phyloP scores from a whole-genome alignment of 2,329 filamentous ascomycete genomes.

The Pseudopyrenochaeta lycopersici region DNA sequence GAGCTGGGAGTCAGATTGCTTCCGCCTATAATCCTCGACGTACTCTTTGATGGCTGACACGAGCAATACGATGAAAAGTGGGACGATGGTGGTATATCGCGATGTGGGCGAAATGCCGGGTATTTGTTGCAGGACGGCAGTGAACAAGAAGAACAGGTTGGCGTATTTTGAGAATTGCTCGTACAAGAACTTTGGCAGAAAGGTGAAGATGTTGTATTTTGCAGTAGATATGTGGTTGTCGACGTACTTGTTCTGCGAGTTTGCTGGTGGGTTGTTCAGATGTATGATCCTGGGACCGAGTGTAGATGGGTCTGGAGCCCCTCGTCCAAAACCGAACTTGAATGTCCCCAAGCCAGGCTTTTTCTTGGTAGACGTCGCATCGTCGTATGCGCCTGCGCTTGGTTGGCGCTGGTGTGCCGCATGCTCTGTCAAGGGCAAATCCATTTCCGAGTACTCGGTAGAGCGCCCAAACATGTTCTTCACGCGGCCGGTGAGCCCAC shows the following conservation, averaged over 20 bases:
- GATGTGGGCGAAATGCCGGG: constrained; percentile 95
- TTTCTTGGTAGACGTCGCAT: constrained; percentile 39
- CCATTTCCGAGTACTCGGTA: constrained; percentile 94
- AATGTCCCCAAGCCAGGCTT: constrained; percentile 68
- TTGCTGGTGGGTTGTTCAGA: constrained; percentile 95
- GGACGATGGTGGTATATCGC: constrained; percentile 93
- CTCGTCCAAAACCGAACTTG: constrained; percentile 89
- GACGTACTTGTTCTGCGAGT: constrained; percentile 86
- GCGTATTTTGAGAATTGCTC: constrained; percentile 99
- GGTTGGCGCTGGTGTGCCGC: constrained; percentile 58
- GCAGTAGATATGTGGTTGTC: constrained; percentile 98
- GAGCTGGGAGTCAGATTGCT: constrained; percentile 82
- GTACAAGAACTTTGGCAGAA: constrained; percentile 94
- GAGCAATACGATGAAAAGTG: constrained; percentile 85
- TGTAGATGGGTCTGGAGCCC: constrained; percentile 87
- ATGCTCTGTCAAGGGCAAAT: constrained; percentile 88
- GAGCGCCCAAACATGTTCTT: constrained; percentile 93
- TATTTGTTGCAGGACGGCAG: constrained; percentile 92
- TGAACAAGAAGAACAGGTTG: constrained; percentile 99
- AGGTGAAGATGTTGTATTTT: constrained; percentile 94
- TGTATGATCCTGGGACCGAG: constrained; percentile 92
- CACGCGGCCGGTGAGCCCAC: constrained; percentile 83
- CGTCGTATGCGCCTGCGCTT: constrained; percentile 52
- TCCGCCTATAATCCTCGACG: constrained; percentile 91
- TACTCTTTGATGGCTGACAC: constrained; percentile 97